phyloP scores from a whole-genome alignment of 2,329 filamentous ascomycete species.

The Ustilaginoidea virens region DNA sequence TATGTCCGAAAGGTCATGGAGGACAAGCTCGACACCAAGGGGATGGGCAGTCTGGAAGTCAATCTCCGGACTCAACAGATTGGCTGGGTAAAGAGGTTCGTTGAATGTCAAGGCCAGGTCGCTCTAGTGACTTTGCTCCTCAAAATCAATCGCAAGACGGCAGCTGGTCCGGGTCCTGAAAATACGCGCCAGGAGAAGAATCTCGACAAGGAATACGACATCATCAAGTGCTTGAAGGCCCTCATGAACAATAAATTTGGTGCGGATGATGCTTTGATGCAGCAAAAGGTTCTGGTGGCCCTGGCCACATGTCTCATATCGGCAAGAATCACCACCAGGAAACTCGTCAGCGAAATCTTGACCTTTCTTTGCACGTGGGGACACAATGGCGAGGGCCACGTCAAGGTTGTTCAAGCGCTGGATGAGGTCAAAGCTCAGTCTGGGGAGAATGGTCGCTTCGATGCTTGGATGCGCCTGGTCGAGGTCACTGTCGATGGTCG shows the following conservation, averaged over 20 bases:
- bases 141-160: slow-evolving; percentile 83
- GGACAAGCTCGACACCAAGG: slow-evolving; percentile 81
- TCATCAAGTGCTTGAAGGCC: slow-evolving; percentile 92
- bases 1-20: slow-evolving; percentile 96
- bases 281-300: slow-evolving; percentile 81
- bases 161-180: slow-evolving; percentile 51
- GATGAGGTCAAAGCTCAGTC: slow-evolving; percentile 80
- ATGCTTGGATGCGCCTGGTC: slow-evolving; percentile 96
- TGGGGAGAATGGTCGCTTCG: slow-evolving; percentile 87
- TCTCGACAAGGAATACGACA: slow-evolving; percentile 86
- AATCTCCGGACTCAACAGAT: slow-evolving; percentile 93
- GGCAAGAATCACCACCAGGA: slow-evolving; percentile 76
- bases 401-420: slow-evolving; percentile 86
- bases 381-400: slow-evolving; percentile 65
- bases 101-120: slow-evolving; percentile 93
- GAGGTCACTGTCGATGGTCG: slow-evolving; percentile 94
- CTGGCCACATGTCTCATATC: slow-evolving; percentile 78
- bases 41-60: slow-evolving; percentile 83
- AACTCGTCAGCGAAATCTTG: slow-evolving; percentile 87
- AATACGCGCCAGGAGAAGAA: slow-evolving; percentile 53
- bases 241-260: slow-evolving; percentile 99
- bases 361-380: slow-evolving; percentile 96
- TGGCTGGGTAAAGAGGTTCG: slow-evolving; percentile 90
- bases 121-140: slow-evolving; percentile 85
- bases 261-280: slow-evolving; percentile 81